Evolutionary conservation across 2,329 filamentous ascomycete species (phyloP).

Genomic region (Fusarium lyarnte): DNA sequence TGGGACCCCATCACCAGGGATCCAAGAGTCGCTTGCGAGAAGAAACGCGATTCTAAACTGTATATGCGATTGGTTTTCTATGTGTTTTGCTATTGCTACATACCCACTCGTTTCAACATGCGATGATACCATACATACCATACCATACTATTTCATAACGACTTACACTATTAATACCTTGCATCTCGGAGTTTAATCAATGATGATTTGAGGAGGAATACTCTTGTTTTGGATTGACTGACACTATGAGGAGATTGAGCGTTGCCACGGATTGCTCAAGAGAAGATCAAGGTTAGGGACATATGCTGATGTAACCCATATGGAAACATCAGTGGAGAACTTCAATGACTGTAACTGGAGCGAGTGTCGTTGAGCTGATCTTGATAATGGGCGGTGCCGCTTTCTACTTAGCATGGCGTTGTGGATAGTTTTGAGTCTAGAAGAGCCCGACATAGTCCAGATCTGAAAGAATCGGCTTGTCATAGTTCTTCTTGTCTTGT

Average conservation of each 20-base stretch:
- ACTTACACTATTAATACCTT: constrained; percentile 39
- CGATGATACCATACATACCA: constrained; percentile 43
- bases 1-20: constrained; percentile 59
- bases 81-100: constrained; percentile 44
- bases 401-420: constrained; percentile 30
- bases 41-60: constrained; percentile 59
- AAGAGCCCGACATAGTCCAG: not conserved
- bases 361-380: not conserved
- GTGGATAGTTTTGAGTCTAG: constrained; percentile 8
- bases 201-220: constrained; percentile 7
- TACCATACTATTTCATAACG: constrained; percentile 34
- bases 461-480: not conserved
- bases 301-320: not conserved
- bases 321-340: not conserved
- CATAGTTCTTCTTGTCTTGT: not conserved
- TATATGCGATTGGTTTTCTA: constrained; percentile 36
- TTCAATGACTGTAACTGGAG: not conserved
- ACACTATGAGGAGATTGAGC: not conserved
- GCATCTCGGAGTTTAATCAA: constrained; percentile 26
- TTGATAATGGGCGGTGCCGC: not conserved
- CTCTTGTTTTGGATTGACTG: constrained; percentile 15
- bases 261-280: not conserved
- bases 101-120: constrained; percentile 47
- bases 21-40: constrained; percentile 65
- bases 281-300: not conserved